Conservation (phyloP, 768 basidiomycete species). For the Tubosaeta brunneosetosa region DNA sequence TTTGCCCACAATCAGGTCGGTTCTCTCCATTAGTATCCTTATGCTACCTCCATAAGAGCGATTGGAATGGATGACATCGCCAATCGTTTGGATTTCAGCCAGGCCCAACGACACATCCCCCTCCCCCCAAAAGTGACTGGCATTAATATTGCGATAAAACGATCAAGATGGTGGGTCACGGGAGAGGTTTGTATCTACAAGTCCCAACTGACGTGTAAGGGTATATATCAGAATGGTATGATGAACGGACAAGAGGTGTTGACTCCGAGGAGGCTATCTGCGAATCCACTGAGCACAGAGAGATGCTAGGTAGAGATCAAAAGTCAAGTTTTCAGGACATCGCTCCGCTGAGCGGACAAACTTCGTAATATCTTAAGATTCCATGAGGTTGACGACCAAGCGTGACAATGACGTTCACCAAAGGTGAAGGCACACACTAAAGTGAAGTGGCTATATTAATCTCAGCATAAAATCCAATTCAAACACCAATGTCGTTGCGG, state of each 20-base stretch:
- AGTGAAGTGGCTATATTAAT: not conserved
- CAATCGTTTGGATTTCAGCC: no score
- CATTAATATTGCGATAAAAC: no score
- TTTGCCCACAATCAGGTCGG: no score
- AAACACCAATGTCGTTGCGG: conserved; percentile 1
- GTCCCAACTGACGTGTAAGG: no score
- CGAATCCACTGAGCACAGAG: not conserved
- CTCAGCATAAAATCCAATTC: not conserved
- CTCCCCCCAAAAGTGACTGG: no score
- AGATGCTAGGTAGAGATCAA: not conserved
- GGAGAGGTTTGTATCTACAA: no score
- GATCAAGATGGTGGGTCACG: no score
- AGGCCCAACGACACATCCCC: no score
- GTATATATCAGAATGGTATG: not conserved
- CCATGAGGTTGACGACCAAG: not conserved
- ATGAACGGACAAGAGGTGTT: not conserved
- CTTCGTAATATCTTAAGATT: not conserved
- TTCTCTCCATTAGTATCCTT: no score
- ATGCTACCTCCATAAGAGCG: no score
- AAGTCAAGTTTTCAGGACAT: not conserved
- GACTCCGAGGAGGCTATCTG: not conserved
- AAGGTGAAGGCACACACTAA: not conserved
- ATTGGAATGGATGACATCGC: no score
- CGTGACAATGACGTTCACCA: not conserved
- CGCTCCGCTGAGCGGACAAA: not conserved